Percentiles rank a stretch among this genome's conserved stretches.
Conservation (phyloP, 768 basidiomycete genomes). For the Lentinula raphanica region DNA sequence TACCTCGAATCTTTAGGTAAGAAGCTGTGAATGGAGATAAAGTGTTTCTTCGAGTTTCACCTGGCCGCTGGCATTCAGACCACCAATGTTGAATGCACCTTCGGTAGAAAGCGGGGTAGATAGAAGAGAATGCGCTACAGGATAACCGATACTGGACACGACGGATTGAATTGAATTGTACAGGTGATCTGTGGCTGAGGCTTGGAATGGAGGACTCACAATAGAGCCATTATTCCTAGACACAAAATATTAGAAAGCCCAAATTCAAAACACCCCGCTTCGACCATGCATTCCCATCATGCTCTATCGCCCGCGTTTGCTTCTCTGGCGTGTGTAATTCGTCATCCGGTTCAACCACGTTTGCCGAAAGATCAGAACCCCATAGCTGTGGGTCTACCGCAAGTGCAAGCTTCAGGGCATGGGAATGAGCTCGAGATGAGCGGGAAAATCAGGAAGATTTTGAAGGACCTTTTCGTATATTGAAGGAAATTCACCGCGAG, state of each 20-base stretch:
- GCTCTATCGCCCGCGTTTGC: slow-evolving; percentile 30
- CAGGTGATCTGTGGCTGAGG: too few relatives aligned
- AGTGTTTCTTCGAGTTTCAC: not conserved
- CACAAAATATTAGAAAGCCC: slow-evolving; percentile 46
- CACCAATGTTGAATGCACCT: slow-evolving; percentile 43
- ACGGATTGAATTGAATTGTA: not conserved
- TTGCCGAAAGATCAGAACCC: slow-evolving; percentile 44
- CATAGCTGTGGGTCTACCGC: slow-evolving; percentile 52
- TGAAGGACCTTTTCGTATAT: slow-evolving; percentile 14
- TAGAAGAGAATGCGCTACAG: slow-evolving; percentile 27
- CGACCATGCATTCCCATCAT: slow-evolving; percentile 44
- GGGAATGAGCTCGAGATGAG: not conserved
- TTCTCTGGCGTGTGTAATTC: slow-evolving; percentile 24
- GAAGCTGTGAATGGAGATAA: not conserved
- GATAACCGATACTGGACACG: slow-evolving; percentile 31
- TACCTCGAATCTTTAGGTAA: slow-evolving; percentile 36
- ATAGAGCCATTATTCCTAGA: slow-evolving; percentile 28
- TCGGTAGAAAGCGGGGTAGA: slow-evolving; percentile 22
- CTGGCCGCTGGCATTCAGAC: slow-evolving; percentile 49
- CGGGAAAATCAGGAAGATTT: not conserved
- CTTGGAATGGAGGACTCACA: slow-evolving; percentile 38
- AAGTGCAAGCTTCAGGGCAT: slow-evolving; percentile 38
- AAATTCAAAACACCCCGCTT: slow-evolving; percentile 64
- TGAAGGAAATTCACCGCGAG: slow-evolving; percentile 12
- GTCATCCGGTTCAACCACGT: slow-evolving; percentile 38